These are phyloP conservation scores for Solanum hybrid DNA, from an alignment of 305 asterid species.

Conservation along the genomic window DNA sequence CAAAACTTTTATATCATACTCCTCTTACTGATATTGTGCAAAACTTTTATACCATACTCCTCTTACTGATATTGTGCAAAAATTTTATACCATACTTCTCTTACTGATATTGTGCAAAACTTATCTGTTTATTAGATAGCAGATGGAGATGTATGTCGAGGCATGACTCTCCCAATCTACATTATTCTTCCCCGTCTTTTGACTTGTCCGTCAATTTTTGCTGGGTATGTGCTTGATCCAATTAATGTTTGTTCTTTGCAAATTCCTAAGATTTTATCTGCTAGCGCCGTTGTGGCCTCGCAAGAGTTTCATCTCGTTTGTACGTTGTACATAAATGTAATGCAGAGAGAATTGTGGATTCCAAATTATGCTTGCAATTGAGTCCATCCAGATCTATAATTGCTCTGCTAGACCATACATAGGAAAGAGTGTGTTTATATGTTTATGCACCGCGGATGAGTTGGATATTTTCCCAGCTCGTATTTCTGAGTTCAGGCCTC, in stretches of 20 bases:
- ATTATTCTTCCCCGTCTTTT: conserved; percentile 75
- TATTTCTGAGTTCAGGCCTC: background rate
- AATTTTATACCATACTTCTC: background rate
- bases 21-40: background rate
- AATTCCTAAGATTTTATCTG: background rate
- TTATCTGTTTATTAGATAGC: conserved; percentile 45
- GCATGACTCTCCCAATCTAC: conserved; percentile 62
- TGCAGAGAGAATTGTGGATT: background rate
- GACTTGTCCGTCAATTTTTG: conserved; percentile 80
- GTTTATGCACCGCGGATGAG: background rate
- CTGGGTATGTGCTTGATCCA: conserved; percentile 50
- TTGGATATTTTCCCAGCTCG: background rate
- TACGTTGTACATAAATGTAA: background rate
- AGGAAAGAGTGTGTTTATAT: background rate
- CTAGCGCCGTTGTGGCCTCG: background rate
- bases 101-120: background rate
- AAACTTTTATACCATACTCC: background rate
- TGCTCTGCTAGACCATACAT: background rate
- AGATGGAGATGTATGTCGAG: conserved; percentile 70
- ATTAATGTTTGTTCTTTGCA: background rate
- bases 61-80: conserved; percentile 6
- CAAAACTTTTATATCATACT: background rate
- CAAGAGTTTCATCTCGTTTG: background rate
- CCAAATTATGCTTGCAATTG: background rate
- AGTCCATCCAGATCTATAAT: background rate